Evolutionary conservation across 129 eudicot species (phyloP), one percentile per base, ranked within the genome.

Genomic region (Chrysanthemum seticuspe): DNA sequence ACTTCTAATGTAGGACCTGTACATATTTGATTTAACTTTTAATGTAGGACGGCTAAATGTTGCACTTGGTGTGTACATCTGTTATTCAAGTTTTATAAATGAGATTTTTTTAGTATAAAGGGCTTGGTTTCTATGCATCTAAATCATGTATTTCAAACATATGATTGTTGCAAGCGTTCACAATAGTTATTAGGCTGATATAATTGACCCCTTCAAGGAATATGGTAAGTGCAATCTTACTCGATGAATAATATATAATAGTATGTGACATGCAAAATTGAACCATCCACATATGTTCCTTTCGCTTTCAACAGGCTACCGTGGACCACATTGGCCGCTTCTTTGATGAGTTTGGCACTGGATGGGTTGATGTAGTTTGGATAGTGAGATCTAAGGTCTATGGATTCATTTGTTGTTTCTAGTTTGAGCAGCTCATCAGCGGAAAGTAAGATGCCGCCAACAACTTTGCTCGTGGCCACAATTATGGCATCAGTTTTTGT

Each of bases 261-360:
- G 62, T 6, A 14, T 14, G 36, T 18, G 60, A 57, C 36, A 3
- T 56, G 36, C 62, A 6, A n/a, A 19, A 68, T 59, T 2, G 29
- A 27, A 3, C 3, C 29, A 27, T 27, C 29, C 29, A 27, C 29
- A 27, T 27, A 27, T 27, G 29, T 49, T 72, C 11, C 67, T 65
- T 74, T 48, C 54, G 9, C 61, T 65, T 72, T 74, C 73, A 48
- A 72, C 75, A 94, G 97, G 89, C 73, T 64, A 90, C 74, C 47
- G 92, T 94, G 27, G 93, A 90, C 80, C 76, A 90, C 77, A 40
- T 81, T 79, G 94, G 80, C 44, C 91, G 97, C 16, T 90, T 94
- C 73, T 59, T 64, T 36, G 83, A 80, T 25, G 88, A 91, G 14
- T 94, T 84, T 84, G 98, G 98, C 16, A 27, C 76, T 74, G 87